phyloP scores from a whole-genome alignment of 139 green algal genomes.

The Spirogloea muscicola region DNA sequence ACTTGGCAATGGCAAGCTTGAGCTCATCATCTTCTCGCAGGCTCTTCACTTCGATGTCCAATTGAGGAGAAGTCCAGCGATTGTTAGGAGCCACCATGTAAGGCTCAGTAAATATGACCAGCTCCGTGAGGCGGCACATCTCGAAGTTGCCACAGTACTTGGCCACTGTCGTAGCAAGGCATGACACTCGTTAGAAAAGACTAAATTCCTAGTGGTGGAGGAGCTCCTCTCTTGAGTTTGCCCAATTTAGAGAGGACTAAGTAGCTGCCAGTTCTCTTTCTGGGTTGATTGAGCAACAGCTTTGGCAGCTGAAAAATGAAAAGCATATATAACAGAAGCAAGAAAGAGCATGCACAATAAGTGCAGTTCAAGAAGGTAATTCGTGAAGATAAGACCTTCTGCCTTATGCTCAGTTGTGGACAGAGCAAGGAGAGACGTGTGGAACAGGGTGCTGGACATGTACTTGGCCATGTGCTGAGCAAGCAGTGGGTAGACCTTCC shows the following conservation, averaged over 20 bases:
- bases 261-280: no score
- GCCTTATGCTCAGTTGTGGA: slow-evolving; percentile 38
- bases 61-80: slow-evolving; percentile 72
- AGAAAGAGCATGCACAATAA: no score
- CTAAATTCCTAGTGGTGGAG: no score
- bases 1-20: slow-evolving; percentile 59
- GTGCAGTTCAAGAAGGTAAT: no score
- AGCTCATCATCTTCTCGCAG: slow-evolving; percentile 67
- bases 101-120: slow-evolving; percentile 94
- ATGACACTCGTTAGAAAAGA: no score
- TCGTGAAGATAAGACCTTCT: no score
- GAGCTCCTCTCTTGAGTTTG: no score
- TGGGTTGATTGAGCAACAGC: no score
- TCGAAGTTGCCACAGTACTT: slow-evolving; percentile 64
- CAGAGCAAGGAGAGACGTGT: slow-evolving; percentile 74
- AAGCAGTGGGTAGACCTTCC: slow-evolving; percentile 65
- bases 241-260: no score
- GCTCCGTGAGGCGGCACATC: slow-evolving; percentile 90
- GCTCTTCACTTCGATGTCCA: slow-evolving; percentile 68
- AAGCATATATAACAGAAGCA: no score
- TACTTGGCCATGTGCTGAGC: slow-evolving; percentile 67
- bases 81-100: slow-evolving; percentile 72
- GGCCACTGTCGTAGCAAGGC: no score
- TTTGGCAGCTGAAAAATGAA: no score
- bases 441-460: slow-evolving; percentile 70